These are phyloP conservation scores for Purpureocillium takamizusanense DNA, from an alignment of 2,329 filamentous ascomycete species.

Conservation along the genomic window DNA sequence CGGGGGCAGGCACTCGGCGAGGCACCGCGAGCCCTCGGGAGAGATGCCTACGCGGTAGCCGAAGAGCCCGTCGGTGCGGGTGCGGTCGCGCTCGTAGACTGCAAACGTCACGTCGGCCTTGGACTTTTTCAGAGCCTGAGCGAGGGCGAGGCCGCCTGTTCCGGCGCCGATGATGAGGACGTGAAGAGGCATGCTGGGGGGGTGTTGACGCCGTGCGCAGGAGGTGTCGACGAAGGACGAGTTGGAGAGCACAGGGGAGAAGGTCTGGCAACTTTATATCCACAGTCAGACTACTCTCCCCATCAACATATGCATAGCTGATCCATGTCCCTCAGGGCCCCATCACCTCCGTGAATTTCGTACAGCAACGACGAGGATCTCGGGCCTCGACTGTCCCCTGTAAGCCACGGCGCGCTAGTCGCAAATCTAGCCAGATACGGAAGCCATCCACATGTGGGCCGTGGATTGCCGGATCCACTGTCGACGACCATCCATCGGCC, in stretches of 20 bases:
- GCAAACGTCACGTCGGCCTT: slow-evolving; percentile 5
- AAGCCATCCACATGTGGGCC: neutral
- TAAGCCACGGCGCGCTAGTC: neutral
- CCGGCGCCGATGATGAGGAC: slow-evolving; percentile 11
- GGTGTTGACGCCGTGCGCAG: too few relatives aligned
- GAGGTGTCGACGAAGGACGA: too few relatives aligned
- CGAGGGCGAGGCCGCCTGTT: slow-evolving; percentile 9
- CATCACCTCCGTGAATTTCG: too few relatives aligned
- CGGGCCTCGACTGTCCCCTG: too few relatives aligned
- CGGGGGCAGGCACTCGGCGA: slow-evolving; percentile 6
- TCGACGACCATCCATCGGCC: too few relatives aligned
- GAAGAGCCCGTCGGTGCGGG: slow-evolving; percentile 8
- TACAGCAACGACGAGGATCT: too few relatives aligned
- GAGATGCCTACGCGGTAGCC: slow-evolving; percentile 13
- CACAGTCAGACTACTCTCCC: too few relatives aligned
- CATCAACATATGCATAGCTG: too few relatives aligned
- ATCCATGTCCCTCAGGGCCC: too few relatives aligned
- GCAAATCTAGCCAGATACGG: slow-evolving; percentile 3
- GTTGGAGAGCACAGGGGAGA: too few relatives aligned
- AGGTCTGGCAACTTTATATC: too few relatives aligned
- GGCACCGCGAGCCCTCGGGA: slow-evolving; percentile 9
- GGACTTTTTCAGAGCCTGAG: slow-evolving; percentile 8
- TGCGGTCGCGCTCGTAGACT: slow-evolving; percentile 11
- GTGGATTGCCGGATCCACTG: too few relatives aligned
- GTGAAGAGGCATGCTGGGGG: slow-evolving; percentile 1